Base-by-base conservation (phyloP, 2,329 filamentous ascomycete species). In the Monascus ruber region DNA sequence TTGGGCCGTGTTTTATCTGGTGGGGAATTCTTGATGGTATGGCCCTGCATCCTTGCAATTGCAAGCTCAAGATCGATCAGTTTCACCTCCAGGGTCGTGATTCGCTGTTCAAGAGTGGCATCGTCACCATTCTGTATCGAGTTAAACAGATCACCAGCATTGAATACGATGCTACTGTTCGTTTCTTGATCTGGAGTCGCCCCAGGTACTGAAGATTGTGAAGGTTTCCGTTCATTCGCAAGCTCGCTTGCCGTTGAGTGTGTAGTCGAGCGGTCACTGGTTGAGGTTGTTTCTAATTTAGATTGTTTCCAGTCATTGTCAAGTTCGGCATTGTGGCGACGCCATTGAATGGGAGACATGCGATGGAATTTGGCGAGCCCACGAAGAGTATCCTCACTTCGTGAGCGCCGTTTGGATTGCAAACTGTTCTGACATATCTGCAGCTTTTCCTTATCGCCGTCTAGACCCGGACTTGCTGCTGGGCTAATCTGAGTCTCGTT, bases 61-160 rank as follows among this genome's bases (percentile, higher is more conserved):
- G 68, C 68, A 40, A 68, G 68, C 45, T 71, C 68, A 4, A 71
- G 55, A 35, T 71, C 68, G 45, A 70, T 69, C 36, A 71, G 50
- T 43, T 71, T 71, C 24, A 71, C 68, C 43, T 71, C 68, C 5
- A 71, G 51, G 0, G 68, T 71, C 28, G 64, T 65, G n/a, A 71
- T 45, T 35, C 68, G 59, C 39, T 71, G 65, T 40, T 68, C 66
- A 1, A 71, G 48, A 3, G 56, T 63, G 11, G 59, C 49, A 17
- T 56, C 57, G 24, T 63, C 61, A 39, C 64, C 58, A 31, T 59
- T 54, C 34, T 65, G 62, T 52, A 68, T 63, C 8, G 54, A 51
- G 33, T 53, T 58, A 31, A 65, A 53, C 8, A 67, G 49, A 29
- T 54, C 56, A n/a, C 58, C 57, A 31, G 67, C 55, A 40, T 62